Evolutionary conservation across 2,329 filamentous ascomycete genomes (phyloP), one percentile per base, ranked within the genome.

Genomic region (Apiospora marii): DNA sequence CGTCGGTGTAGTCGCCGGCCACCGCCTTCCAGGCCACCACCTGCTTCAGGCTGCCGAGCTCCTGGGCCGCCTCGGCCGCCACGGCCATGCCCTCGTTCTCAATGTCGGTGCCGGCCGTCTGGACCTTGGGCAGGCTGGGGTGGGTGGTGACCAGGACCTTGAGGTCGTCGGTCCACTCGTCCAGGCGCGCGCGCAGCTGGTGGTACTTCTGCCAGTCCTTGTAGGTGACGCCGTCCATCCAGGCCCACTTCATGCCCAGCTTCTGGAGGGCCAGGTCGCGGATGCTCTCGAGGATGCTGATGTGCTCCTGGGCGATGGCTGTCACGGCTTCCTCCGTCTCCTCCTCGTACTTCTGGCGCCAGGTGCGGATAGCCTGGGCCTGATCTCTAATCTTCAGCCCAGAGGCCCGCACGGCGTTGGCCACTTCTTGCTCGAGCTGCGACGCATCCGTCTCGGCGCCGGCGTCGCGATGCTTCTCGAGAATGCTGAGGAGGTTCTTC

Each of bases 161-260:
- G 68, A 99, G 91, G 76, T 97, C 94, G 48, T 90, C 87, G 71
- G 94, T 92, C 95, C 96, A 98, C 78, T 94, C 91, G 68, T 92
- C 92, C 70, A 98, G 93, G 16, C 93, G 92, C 71, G 89, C 90
- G 84, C 94, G 97, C 72, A 99, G 87, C 73, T 93, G 91, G 81
- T 98, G 95, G 80, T 98, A 99, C 81, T 96, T 96, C 73, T 92
- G 91, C 96, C 96, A 99, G 81, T 99, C 95, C 82, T 97, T 95
- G 87, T 99, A 98, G 1, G 96, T 97, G 74, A 99, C 90, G 44
- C 94, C 94, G 72, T 98, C 95, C 84, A 95, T 96, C 92, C 94
- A 97, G 16, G 96, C 95, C 95, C 96, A 99, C 79, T 90, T 90
- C 91, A 97, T 96, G 72, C 95, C 95, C 71, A 98, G 94, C 81